phyloP scores from a whole-genome alignment of 1,139 yeast species.

The Geotrichum europaeum region DNA sequence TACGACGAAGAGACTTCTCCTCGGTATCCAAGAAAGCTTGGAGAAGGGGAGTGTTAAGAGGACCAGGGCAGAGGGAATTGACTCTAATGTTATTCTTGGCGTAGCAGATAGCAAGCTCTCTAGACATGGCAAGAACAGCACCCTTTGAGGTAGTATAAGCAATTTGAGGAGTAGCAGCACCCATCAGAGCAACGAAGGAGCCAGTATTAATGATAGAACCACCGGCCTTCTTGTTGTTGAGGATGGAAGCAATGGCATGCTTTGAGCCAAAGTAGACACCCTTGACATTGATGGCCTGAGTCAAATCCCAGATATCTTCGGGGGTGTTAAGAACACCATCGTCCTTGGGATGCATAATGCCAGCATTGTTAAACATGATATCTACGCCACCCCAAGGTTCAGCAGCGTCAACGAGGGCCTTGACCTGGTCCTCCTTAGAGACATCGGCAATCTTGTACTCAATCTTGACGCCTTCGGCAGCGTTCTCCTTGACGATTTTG shows the following conservation, averaged over 20 bases:
- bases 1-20: slow-evolving; percentile 37
- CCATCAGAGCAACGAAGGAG: slow-evolving; percentile 54
- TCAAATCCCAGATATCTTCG: slow-evolving; percentile 44
- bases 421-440: slow-evolving; percentile 35
- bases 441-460: slow-evolving; percentile 32
- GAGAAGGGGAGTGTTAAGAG: slow-evolving; percentile 50
- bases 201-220: slow-evolving; percentile 61
- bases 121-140: slow-evolving; percentile 42
- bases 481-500: slow-evolving; percentile 26
- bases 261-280: slow-evolving; percentile 57
- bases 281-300: slow-evolving; percentile 49
- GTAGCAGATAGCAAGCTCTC: slow-evolving; percentile 62
- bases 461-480: slow-evolving; percentile 25
- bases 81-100: slow-evolving; percentile 64
- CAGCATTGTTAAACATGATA: slow-evolving; percentile 66
- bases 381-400: slow-evolving; percentile 52
- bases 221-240: slow-evolving; percentile 40
- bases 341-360: slow-evolving; percentile 69
- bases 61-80: slow-evolving; percentile 65
- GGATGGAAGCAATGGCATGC: slow-evolving; percentile 46
- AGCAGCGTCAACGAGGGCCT: slow-evolving; percentile 33
- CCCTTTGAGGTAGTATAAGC: slow-evolving; percentile 41
- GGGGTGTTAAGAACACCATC: slow-evolving; percentile 40
- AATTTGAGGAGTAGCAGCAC: slow-evolving; percentile 36
- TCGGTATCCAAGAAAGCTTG: slow-evolving; percentile 44